phyloP scores from a whole-genome alignment of 2,329 filamentous ascomycete genomes.

The Colletotrichum spaethianum region DNA sequence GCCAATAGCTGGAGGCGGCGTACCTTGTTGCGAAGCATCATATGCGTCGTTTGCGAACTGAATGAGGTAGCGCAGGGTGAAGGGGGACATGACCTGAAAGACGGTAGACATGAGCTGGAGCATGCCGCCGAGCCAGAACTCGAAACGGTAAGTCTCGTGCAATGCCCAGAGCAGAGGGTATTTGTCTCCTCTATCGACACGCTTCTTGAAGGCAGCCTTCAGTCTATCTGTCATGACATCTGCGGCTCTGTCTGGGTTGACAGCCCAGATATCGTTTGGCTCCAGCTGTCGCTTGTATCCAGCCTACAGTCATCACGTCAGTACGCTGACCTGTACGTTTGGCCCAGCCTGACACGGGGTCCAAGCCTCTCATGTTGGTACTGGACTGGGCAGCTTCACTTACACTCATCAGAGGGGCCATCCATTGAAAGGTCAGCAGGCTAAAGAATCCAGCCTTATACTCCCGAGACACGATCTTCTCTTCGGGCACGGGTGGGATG shows the following conservation, averaged over 20 bases:
- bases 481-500: conserved; percentile 68
- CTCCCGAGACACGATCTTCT: conserved; percentile 74
- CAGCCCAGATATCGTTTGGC: conserved; percentile 86
- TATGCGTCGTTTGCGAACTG: conserved; percentile 87
- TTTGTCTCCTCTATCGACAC: conserved; percentile 77
- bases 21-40: conserved; percentile 66
- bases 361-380: not conserved
- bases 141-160: conserved; percentile 86
- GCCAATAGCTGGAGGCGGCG: conserved; percentile 76
- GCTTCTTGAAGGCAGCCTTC: conserved; percentile 76
- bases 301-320: conserved; percentile 60
- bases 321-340: not conserved
- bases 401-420: conserved; percentile 86
- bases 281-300: conserved; percentile 91
- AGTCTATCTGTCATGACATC: conserved; percentile 78
- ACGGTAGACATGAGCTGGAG: conserved; percentile 82
- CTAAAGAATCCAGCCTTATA: conserved; percentile 82
- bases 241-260: conserved; percentile 85
- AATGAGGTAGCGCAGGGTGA: conserved; percentile 88
- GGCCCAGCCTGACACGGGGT: not conserved
- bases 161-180: conserved; percentile 84
- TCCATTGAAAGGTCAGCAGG: conserved; percentile 88
- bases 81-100: conserved; percentile 86
- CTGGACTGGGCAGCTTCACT: conserved; percentile 48
- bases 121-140: conserved; percentile 88